Conservation (phyloP, 2,329 filamentous ascomycete genomes). For the Aspergillus tubingensis region DNA sequence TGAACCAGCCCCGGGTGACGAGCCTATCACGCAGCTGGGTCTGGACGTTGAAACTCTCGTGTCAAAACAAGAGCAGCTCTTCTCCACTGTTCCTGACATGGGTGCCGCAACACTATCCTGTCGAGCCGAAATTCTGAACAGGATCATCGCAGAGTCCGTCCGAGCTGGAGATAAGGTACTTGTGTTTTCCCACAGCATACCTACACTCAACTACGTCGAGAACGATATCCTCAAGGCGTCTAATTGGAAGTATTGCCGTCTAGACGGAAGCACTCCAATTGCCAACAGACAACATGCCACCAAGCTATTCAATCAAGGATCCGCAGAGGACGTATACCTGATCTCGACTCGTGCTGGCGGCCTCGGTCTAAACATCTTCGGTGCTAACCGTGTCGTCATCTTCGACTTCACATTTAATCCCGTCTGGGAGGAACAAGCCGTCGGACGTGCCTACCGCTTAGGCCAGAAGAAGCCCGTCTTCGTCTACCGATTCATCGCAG, state of each 20-base stretch:
- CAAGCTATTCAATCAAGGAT: conserved; percentile 66
- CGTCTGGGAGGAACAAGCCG: conserved; percentile 78
- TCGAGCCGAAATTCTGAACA: conserved; percentile 67
- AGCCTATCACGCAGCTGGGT: conserved; percentile 41
- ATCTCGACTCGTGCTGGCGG: conserved; percentile 84
- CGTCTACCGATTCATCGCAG: conserved; percentile 78
- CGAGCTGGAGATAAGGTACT: conserved; percentile 70
- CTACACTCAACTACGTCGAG: conserved; percentile 68
- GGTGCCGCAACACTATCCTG: conserved; percentile 60
- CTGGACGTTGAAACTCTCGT: conserved; percentile 36
- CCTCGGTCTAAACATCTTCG: conserved; percentile 77
- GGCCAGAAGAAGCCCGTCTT: conserved; percentile 79
- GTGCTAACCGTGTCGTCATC: conserved; percentile 82
- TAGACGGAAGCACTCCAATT: conserved; percentile 68
- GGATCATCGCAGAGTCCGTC: conserved; percentile 68
- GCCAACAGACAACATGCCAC: conserved; percentile 61
- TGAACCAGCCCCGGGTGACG: conserved; percentile 24
- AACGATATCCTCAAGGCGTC: conserved; percentile 55
- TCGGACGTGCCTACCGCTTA: conserved; percentile 82
- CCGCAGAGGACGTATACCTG: conserved; percentile 63
- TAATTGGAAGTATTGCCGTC: conserved; percentile 54
- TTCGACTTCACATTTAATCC: conserved; percentile 85
- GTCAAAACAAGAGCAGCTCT: conserved; percentile 35
- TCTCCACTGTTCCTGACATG: conserved; percentile 33
- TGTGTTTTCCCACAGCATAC: conserved; percentile 74